A percentile compares a stretch with the other conserved stretches of the same genome.
Conservation (phyloP, 768 basidiomycete genomes). For the Royoungia palumana region DNA sequence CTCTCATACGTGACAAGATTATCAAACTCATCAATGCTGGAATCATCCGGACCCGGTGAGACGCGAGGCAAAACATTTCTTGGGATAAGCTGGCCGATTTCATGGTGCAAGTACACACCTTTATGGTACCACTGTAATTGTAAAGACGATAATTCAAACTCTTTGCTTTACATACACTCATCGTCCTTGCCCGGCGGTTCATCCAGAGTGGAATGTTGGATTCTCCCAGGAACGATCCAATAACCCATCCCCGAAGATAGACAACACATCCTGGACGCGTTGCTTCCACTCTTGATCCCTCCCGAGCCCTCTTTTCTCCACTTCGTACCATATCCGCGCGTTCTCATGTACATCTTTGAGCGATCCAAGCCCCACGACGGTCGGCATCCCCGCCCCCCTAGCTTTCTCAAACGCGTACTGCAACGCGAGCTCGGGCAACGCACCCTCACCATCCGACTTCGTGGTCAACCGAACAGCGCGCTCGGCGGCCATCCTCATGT, state of each 20-base stretch:
- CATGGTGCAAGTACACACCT: slow-evolving; percentile 13
- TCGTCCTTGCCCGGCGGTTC: not conserved
- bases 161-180: not conserved
- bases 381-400: slow-evolving; percentile 47
- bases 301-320: slow-evolving; percentile 38
- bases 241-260: slow-evolving; percentile 45
- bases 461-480: slow-evolving; percentile 33
- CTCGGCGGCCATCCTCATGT: slow-evolving; percentile 42
- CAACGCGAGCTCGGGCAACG: slow-evolving; percentile 62
- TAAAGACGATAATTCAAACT: slow-evolving; percentile 23
- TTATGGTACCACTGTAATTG: slow-evolving; percentile 22
- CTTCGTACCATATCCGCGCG: slow-evolving; percentile 62
- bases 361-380: slow-evolving; percentile 71
- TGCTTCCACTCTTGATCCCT: slow-evolving; percentile 44
- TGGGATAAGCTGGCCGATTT: slow-evolving; percentile 16
- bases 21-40: slow-evolving; percentile 89
- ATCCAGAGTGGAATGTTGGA: slow-evolving; percentile 32
- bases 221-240: slow-evolving; percentile 75
- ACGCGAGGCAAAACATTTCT: not conserved
- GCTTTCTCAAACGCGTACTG: slow-evolving; percentile 63
- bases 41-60: slow-evolving; percentile 83
- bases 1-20: slow-evolving; percentile 74
- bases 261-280: slow-evolving; percentile 33
- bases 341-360: slow-evolving; percentile 72
- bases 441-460: slow-evolving; percentile 39